Evolutionary conservation across 1,139 yeast species (phyloP), one percentile per base, ranked within the genome.

Genomic region (Casaregolazyma suthepensis): DNA sequence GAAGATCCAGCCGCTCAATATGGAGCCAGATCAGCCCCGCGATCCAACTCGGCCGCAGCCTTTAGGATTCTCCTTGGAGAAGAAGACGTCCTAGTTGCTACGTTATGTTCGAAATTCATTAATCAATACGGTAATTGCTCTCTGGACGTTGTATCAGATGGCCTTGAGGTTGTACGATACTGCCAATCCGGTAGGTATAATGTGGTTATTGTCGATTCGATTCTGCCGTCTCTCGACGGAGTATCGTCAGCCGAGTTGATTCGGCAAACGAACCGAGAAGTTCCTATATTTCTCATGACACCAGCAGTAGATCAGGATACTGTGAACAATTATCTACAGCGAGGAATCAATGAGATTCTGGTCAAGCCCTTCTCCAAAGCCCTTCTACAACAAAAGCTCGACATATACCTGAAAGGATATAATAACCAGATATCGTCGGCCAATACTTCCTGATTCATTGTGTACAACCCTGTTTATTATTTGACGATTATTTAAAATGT

Each of bases 251-350:
- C 96, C 1, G 83, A 89, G 50, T 83, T 89, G 45, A 89, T 91
- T 55, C 76, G 97, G 59, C 82, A 86, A 18, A 87, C 87, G 66
- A 96, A 89, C 66, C 82, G 83, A 22, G 79, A 78, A 55, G 88
- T 96, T 0, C 97, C 97, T 5, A 87, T 91, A 58, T 86, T 90
- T 59, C 96, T 96, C 46, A 89, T 91, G 96, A 89, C 96, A 15
- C 57, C 55, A 44, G 50, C 52, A 29, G 51, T 50, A 17, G 53
- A 51, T 40, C 55, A 51, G 13, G 60, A 57, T 15, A 54, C 50
- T 23, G 15, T 42, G 6, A 43, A 10, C 22, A 23, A 22, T 17
- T 90, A 89, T 67, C 74, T 87, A 56, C 87, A 85, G 60, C 90
- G 88, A 65, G 97, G 96, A 3, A 88, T 91, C 90, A 85, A 88